These are phyloP conservation scores for Metschnikowia baotianmanensis DNA, from an alignment of 805 yeast species.

Conservation along the genomic window DNA sequence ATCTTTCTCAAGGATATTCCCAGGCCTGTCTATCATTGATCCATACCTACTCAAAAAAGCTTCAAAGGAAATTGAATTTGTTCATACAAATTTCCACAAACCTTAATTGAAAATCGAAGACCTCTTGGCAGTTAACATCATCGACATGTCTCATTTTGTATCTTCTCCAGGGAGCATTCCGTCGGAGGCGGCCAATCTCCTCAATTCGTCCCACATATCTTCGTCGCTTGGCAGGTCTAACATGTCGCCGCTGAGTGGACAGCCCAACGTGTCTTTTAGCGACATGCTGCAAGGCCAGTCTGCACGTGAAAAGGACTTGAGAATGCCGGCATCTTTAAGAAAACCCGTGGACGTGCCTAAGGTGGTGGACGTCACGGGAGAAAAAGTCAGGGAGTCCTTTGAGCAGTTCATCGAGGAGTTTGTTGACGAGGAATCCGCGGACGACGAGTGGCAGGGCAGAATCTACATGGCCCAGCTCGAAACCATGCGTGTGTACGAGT, in stretches of 20 bases:
- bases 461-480: constrained; percentile 77
- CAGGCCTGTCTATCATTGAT: too few relatives aligned
- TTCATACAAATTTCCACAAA: too few relatives aligned
- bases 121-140: too few relatives aligned
- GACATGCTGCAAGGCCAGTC: constrained; percentile 29
- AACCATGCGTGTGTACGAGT: constrained; percentile 73
- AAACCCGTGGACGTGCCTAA: constrained; percentile 55
- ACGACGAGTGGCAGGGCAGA: constrained; percentile 46
- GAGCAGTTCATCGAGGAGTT: constrained; percentile 78
- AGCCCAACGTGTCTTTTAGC: constrained; percentile 20
- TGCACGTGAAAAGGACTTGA: constrained; percentile 56
- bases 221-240: constrained; percentile 41
- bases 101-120: too few relatives aligned
- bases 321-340: constrained; percentile 25
- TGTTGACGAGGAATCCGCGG: constrained; percentile 38
- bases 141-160: constrained; percentile 41
- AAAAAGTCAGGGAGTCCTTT: constrained; percentile 87
- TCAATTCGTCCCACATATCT: constrained; percentile 42
- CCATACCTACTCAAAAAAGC: too few relatives aligned
- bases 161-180: constrained; percentile 45
- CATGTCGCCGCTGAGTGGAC: constrained; percentile 29
- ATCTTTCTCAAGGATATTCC: not conserved
- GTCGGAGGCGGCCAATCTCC: constrained; percentile 42
- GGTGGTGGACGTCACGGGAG: constrained; percentile 89
- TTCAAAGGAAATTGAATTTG: too few relatives aligned